Evolutionary conservation across 768 basidiomycete genomes (phyloP).

Genomic region (Lentinula lateritia): DNA sequence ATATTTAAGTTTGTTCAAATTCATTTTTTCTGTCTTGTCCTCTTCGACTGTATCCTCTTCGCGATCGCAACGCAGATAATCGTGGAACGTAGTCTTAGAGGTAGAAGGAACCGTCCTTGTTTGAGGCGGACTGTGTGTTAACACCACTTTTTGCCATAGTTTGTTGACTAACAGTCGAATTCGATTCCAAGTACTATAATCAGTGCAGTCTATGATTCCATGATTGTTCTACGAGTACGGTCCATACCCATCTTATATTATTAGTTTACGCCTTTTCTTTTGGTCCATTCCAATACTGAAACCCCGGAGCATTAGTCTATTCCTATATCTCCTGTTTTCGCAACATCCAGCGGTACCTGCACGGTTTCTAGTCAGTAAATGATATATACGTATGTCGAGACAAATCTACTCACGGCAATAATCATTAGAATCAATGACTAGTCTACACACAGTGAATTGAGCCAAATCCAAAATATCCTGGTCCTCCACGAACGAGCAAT

Average conservation of each 20-base stretch:
- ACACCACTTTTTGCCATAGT: slow-evolving; percentile 61
- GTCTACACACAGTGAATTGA: slow-evolving; percentile 37
- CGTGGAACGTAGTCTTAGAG: neutral
- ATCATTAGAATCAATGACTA: slow-evolving; percentile 38
- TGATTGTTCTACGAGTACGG: no score
- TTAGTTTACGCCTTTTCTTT: slow-evolving; percentile 7
- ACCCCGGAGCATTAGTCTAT: slow-evolving; percentile 37
- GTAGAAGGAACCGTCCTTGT: slow-evolving; percentile 42
- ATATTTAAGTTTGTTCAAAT: neutral
- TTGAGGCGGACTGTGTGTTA: slow-evolving; percentile 62
- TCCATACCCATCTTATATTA: neutral
- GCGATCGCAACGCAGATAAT: neutral
- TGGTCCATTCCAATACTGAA: slow-evolving; percentile 3
- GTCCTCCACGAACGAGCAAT: slow-evolving; percentile 53
- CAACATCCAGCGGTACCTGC: slow-evolving; percentile 46
- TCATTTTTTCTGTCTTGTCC: neutral
- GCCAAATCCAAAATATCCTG: slow-evolving; percentile 48
- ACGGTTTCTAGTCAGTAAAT: neutral
- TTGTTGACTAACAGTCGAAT: slow-evolving; percentile 26
- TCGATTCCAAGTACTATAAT: neutral
- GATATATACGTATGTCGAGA: neutral
- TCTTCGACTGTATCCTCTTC: neutral
- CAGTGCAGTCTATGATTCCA: no score
- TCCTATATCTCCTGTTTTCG: slow-evolving; percentile 50
- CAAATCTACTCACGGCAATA: slow-evolving; percentile 44